Percentiles rank a stretch among this genome's conserved stretches.
Conservation (phyloP, 441 rosid genomes). For the Kokia cookei region DNA sequence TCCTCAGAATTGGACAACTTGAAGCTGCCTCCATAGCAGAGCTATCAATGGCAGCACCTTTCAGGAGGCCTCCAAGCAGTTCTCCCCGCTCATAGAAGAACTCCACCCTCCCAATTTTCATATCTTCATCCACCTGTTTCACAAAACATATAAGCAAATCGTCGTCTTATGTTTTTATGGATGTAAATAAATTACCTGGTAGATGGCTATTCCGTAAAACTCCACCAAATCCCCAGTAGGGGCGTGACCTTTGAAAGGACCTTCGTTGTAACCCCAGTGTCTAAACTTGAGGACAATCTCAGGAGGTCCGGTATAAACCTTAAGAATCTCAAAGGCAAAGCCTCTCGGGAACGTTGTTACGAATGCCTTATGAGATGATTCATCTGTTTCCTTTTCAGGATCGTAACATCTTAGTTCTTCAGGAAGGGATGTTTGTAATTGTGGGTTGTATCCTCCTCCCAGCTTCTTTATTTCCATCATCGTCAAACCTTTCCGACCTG, state of each 20-base stretch:
- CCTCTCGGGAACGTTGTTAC: constrained; percentile 51
- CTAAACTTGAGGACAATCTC: constrained; percentile 57
- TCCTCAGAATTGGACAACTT: neutral
- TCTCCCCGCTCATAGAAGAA: constrained; percentile 40
- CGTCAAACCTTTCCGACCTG: constrained; percentile 32
- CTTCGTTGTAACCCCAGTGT: constrained; percentile 75
- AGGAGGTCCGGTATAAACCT: constrained; percentile 61
- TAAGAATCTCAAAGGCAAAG: constrained; percentile 52
- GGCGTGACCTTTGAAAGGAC: constrained; percentile 58
- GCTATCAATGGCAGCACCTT: neutral
- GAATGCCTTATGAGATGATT: constrained; percentile 43
- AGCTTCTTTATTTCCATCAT: constrained; percentile 29
- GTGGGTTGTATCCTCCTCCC: constrained; percentile 54
- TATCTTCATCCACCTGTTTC: constrained; percentile 38
- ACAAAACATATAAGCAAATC: neutral
- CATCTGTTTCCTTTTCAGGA: constrained; percentile 44
- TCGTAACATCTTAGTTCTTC: constrained; percentile 35
- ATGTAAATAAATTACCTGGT: constrained; percentile 21
- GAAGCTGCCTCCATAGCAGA: neutral
- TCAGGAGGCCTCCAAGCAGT: constrained; percentile 48
- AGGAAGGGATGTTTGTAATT: constrained; percentile 51
- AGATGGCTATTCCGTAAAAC: constrained; percentile 31
- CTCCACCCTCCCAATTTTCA: constrained; percentile 45
- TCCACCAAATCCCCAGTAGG: constrained; percentile 54
- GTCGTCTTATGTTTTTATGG: neutral